Base-by-base conservation (phyloP, 164 flowering plant species). In the Santalum album region DNA sequence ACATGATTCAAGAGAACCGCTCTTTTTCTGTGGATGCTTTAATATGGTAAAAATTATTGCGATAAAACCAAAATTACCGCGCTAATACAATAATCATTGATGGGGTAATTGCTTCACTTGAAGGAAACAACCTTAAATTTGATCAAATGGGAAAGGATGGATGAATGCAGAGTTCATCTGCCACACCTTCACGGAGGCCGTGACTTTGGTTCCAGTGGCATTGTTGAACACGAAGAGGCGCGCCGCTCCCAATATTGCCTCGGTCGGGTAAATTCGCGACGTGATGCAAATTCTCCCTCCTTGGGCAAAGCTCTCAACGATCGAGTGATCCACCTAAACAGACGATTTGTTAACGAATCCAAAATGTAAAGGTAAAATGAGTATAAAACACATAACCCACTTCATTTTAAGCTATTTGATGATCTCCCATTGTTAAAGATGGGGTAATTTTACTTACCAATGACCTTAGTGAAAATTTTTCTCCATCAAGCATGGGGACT, bases 271-370 rank as follows among this genome's bases (percentile, higher is more conserved):
- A 7, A 78, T 48, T 26, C 87, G 44, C 1, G 82, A 71, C 9
- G 87, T 63, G 17, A 76, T 77, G 10, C 61, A 70, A 18, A 60
- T 69, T 50, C 83, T 66, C 12, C 87, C 87, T 48, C 80, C 80
- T 66, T 78, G 82, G 0, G 56, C 82, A 66, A 75, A 80, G 49
- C 80, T 69, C 43, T 80, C 85, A 46, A 80, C 80, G 0, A 77
- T 73, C 2, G 85, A 80, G 63, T 80, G 82, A 64, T 80, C 85
- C 15, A 80, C 79, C 83, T 78, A 62, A 29, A 29, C 9, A 29
- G 34, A 29, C 34, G 6, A 29, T 29, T 3, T 3, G 4, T 29
- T 29, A n/a, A n/a, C n/a, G n/a, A n/a, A n/a, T n/a, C n/a, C n/a
- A n/a, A n/a, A n/a, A n/a, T n/a, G n/a, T n/a, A n/a, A n/a, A n/a